Conservation (phyloP, 768 basidiomycete genomes). For the Lactarius tabidus region DNA sequence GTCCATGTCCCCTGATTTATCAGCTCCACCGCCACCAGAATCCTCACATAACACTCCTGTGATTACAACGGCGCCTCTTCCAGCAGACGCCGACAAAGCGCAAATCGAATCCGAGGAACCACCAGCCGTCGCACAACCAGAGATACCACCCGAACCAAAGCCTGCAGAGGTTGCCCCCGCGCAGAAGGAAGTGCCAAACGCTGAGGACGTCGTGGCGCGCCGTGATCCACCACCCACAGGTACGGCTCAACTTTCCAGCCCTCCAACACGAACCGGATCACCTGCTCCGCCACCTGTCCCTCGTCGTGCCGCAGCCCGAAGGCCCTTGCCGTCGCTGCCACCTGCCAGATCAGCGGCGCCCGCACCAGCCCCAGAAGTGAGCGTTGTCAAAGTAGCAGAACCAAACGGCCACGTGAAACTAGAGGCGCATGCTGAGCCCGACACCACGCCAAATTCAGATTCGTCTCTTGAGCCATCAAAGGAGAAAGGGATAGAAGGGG, state of each 20-base stretch:
- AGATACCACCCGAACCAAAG: not conserved
- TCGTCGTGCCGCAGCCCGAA: constrained; percentile 56
- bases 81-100: constrained; percentile 3
- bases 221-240: not conserved
- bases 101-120: not conserved
- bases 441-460: not conserved
- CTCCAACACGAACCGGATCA: constrained; percentile 30
- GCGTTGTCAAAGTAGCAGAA: not conserved
- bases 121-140: not conserved
- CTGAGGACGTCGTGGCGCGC: not conserved
- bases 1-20: constrained; percentile 18
- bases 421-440: not conserved
- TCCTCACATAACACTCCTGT: constrained; percentile 32
- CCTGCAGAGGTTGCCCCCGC: not conserved
- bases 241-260: constrained; percentile 14
- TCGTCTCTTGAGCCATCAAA: not conserved
- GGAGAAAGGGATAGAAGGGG: not conserved
- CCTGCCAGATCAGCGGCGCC: not conserved
- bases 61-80: not conserved
- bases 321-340: constrained; percentile 29
- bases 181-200: not conserved
- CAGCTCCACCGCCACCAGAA: constrained; percentile 27
- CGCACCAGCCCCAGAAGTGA: not conserved
- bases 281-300: constrained; percentile 59
- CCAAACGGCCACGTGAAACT: constrained; percentile 10